Evolutionary conservation across 495 filamentous ascomycete species (phyloP).

Genomic region (Podospora tetraspora): DNA sequence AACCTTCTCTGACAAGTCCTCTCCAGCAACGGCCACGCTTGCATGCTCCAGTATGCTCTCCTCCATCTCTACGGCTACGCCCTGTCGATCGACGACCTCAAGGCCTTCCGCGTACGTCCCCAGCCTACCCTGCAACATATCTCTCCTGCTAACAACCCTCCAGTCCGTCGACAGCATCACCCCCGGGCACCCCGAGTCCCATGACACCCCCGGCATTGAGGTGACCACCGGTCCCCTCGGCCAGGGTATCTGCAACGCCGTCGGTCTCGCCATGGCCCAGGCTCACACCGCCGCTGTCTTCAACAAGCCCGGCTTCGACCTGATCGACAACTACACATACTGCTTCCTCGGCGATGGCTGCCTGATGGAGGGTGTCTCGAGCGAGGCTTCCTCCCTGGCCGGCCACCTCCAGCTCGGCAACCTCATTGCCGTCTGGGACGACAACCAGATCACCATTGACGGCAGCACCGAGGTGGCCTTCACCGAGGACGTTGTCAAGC

Average conservation of each 20-base stretch:
- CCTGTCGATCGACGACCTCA: slow-evolving; percentile 81
- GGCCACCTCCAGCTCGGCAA: slow-evolving; percentile 97
- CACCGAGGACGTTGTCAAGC: slow-evolving; percentile 93
- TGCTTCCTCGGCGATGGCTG: slow-evolving; percentile 96
- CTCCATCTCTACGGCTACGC: slow-evolving; percentile 94
- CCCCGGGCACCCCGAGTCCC: slow-evolving; percentile 92
- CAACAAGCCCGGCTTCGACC: slow-evolving; percentile 93
- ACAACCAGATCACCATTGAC: slow-evolving; percentile 93
- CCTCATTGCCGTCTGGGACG: slow-evolving; percentile 93
- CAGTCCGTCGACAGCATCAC: slow-evolving; percentile 87
- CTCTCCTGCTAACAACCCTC: slow-evolving; percentile 16
- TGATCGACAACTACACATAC: slow-evolving; percentile 96
- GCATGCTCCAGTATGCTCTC: slow-evolving; percentile 98
- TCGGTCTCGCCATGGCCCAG: slow-evolving; percentile 95
- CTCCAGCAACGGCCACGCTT: slow-evolving; percentile 89
- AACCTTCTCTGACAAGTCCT: not conserved
- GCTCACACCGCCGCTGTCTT: slow-evolving; percentile 81
- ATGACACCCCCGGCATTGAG: slow-evolving; percentile 94
- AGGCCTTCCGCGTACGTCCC: slow-evolving; percentile 82
- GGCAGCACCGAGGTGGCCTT: slow-evolving; percentile 93
- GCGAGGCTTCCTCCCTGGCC: slow-evolving; percentile 85
- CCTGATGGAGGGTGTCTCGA: slow-evolving; percentile 95
- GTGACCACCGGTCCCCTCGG: slow-evolving; percentile 96
- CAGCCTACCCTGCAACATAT: not conserved
- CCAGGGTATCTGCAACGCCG: slow-evolving; percentile 91